Percentiles rank a stretch among this genome's conserved stretches.
Conservation (phyloP, 768 basidiomycete species). For the Russula emetica region DNA sequence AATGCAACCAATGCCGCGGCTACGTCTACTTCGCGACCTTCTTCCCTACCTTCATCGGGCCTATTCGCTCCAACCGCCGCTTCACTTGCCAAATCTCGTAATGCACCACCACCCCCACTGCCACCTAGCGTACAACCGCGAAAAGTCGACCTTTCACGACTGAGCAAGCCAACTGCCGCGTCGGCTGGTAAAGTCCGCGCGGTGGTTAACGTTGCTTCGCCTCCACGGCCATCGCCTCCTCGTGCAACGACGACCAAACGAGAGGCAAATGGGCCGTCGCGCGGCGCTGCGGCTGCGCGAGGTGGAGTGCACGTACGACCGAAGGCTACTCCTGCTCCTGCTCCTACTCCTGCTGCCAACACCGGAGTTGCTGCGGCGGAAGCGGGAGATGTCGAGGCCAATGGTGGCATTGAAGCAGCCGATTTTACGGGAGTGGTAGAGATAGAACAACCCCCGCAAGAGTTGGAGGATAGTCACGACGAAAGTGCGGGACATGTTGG, state of each 20-base stretch:
- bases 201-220: constrained; percentile 28
- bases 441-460: constrained; percentile 28
- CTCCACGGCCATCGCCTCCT: constrained; percentile 30
- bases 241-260: constrained; percentile 32
- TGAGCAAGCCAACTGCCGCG: constrained; percentile 81
- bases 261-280: constrained; percentile 14
- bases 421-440: constrained; percentile 17
- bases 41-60: constrained; percentile 46
- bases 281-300: constrained; percentile 31
- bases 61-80: constrained; percentile 81
- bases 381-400: constrained; percentile 7
- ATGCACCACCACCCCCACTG: constrained; percentile 47
- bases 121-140: constrained; percentile 48
- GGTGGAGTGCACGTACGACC: constrained; percentile 29
- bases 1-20: constrained; percentile 9
- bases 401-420: background rate
- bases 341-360: background rate
- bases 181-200: constrained; percentile 58
- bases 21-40: background rate
- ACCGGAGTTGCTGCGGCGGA: constrained; percentile 1
- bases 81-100: constrained; percentile 67
- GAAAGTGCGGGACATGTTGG: constrained; percentile 18
- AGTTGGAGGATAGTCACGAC: constrained; percentile 18
- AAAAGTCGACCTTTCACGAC: constrained; percentile 51
- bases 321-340: constrained; percentile 23